Evolutionary conservation across 495 filamentous ascomycete genomes (phyloP), one percentile per base, ranked within the genome.

Genomic region (Astrocystis sublimbata): DNA sequence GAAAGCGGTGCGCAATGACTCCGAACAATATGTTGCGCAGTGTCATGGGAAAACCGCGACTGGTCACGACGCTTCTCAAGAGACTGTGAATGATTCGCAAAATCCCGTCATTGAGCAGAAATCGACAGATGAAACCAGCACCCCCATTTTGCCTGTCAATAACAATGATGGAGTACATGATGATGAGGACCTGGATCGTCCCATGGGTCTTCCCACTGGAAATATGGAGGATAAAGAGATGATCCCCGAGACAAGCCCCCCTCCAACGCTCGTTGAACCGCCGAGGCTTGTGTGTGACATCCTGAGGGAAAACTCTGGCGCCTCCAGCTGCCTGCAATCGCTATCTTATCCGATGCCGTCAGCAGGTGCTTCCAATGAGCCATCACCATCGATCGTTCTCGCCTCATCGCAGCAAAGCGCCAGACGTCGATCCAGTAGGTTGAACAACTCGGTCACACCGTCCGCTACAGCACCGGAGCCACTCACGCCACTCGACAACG

Each of bases 171-270:
- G 64, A 56, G 15, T 60, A 51, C 1, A 41, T 35, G 3, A 47
- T 35, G 3, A 47, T 45, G 4, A 26, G 28, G 30, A 43, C n/a
- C 21, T 52, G 43, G 50, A 68, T 21, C 66, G 67, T n/a, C 41
- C 53, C 15, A 42, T 66, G 15, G 57, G 35, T 35, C 53, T 46
- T 13, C 51, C 51, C 4, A 2, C 40, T 24, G 51, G 60, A 15
- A 64, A 58, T 23, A 6, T 57, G 4, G 68, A 70, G 28, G 62
- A 65, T 24, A 69, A 43, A 15, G 77, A 75, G 6, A 74, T 67
- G 1, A 75, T 76, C 9, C 78, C 76, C 2, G 76, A 76, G 54
- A 78, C 77, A 4, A 79, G 76, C 42, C 78, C 75, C 46, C 50
- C 54, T 23, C 31, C 45, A 40, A 68, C 68, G 35, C 56, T 62